A percentile compares a stretch with the other conserved stretches of the same genome.
These are phyloP conservation scores for Cinnamomum chago DNA, from an alignment of 164 flowering plant species.

Conservation along the genomic window DNA sequence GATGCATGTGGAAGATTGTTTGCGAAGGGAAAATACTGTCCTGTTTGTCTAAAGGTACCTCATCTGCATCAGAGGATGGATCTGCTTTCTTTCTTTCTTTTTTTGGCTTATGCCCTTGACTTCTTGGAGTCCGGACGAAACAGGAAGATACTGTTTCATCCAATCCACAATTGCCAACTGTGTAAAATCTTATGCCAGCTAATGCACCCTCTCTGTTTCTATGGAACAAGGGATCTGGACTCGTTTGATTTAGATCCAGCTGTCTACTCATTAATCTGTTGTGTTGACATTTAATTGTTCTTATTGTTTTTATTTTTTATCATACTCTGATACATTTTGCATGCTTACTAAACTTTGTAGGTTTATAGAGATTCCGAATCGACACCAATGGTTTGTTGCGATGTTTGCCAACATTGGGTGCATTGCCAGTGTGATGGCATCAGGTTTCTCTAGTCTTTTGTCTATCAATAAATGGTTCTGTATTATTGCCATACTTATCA, in stretches of 20 bases:
- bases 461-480: not conserved
- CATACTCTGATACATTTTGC: not conserved
- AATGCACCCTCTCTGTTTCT: too few relatives aligned
- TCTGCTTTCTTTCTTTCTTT: not conserved
- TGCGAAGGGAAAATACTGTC: constrained; percentile 93
- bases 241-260: not conserved
- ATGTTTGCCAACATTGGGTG: constrained; percentile 96
- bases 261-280: too few relatives aligned
- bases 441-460: constrained; percentile 45
- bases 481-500: not conserved
- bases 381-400: constrained; percentile 99
- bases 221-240: not conserved
- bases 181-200: too few relatives aligned
- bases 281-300: too few relatives aligned
- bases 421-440: constrained; percentile 95
- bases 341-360: constrained; percentile 29
- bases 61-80: not conserved
- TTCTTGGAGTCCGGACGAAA: not conserved
- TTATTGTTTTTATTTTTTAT: too few relatives aligned
- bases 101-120: not conserved
- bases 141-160: too few relatives aligned
- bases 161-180: too few relatives aligned
- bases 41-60: constrained; percentile 94
- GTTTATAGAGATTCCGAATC: constrained; percentile 98
- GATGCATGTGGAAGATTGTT: constrained; percentile 99